Evolutionary conservation across 768 basidiomycete species (phyloP).

Genomic region (Tricholoma bakamatsutake): DNA sequence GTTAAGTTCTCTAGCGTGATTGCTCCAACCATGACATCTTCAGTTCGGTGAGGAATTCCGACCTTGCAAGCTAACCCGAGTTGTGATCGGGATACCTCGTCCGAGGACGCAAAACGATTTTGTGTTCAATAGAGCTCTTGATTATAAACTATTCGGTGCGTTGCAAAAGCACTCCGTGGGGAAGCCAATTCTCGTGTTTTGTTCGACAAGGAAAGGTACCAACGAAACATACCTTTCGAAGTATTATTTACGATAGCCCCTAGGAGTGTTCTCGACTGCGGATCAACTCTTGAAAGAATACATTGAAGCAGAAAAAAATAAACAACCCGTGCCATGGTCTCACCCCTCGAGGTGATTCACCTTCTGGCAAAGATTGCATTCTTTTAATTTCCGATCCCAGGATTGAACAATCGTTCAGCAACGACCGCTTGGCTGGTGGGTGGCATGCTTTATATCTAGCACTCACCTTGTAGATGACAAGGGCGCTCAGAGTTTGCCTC

Average conservation of each 20-base stretch:
- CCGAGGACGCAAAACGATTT: conserved; percentile 71
- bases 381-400: conserved; percentile 29
- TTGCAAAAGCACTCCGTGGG: conserved; percentile 67
- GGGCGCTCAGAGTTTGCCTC: conserved; percentile 48
- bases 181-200: conserved; percentile 88
- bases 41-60: conserved; percentile 93
- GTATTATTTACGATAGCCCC: background rate
- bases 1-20: background rate
- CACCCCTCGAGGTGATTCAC: conserved; percentile 43
- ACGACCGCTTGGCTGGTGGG: conserved; percentile 61
- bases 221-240: background rate
- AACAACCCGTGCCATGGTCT: conserved; percentile 61
- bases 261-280: conserved; percentile 63
- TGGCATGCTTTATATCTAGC: background rate
- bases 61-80: conserved; percentile 72
- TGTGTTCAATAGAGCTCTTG: conserved; percentile 62
- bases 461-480: background rate
- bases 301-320: conserved; percentile 44
- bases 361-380: background rate
- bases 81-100: conserved; percentile 68
- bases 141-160: conserved; percentile 65
- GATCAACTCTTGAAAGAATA: conserved; percentile 74
- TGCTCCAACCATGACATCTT: background rate
- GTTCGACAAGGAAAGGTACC: conserved; percentile 79
- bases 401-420: conserved; percentile 49